Conservation (phyloP, 495 filamentous ascomycete species). For the Trichocladium antarcticum region DNA sequence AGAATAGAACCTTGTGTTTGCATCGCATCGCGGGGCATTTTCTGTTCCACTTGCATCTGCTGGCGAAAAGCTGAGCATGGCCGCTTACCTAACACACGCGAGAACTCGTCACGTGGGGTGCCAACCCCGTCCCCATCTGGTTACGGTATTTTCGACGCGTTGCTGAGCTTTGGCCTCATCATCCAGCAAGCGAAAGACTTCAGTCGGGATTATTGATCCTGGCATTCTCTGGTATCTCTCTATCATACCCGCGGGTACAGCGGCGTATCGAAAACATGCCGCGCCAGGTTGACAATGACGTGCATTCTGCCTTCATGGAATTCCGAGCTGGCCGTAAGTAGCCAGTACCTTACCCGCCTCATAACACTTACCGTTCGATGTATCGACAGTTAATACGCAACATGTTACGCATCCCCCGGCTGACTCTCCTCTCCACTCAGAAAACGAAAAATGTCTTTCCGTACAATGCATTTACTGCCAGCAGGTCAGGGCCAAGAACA, state of each 20-base stretch:
- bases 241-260: no score
- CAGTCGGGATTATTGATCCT: no score
- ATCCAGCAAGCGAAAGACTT: no score
- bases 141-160: constrained; percentile 4
- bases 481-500: constrained; percentile 23
- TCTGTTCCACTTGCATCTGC: not conserved
- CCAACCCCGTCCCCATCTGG: not conserved
- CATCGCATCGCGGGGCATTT: no score
- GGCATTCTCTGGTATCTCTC: no score
- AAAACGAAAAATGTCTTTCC: constrained; percentile 14
- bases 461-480: constrained; percentile 25
- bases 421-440: constrained; percentile 6
- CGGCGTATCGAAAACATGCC: constrained; percentile 22
- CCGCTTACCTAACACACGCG: no score
- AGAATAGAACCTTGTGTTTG: no score
- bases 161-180: not conserved
- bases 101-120: not conserved
- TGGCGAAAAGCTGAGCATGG: not conserved
- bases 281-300: constrained; percentile 18
- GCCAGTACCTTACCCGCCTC: not conserved
- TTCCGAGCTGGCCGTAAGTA: constrained; percentile 19
- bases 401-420: constrained; percentile 1
- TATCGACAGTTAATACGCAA: constrained; percentile 4
- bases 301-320: constrained; percentile 21
- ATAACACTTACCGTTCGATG: not conserved